Percentiles rank a stretch among this genome's conserved stretches.
Conservation (phyloP, 2,329 filamentous ascomycete genomes). For the Alternaria sp. region DNA sequence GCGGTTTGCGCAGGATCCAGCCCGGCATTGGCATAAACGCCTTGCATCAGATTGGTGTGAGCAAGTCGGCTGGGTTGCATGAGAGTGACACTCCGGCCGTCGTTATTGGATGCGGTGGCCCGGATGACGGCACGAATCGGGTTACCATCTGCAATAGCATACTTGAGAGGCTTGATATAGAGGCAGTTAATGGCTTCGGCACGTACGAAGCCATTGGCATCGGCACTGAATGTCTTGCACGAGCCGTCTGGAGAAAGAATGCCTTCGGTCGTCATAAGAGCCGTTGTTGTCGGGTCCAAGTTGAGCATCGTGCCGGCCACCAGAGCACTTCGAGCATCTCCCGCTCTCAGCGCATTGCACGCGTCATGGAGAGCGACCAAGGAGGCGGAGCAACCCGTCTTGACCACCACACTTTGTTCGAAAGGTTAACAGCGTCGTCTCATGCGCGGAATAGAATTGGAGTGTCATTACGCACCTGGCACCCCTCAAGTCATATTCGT, state of each 20-base stretch:
- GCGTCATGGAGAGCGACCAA: not conserved
- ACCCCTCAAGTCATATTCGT: slow-evolving; percentile 26
- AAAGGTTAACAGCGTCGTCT: slow-evolving; percentile 14
- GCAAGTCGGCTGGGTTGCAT: slow-evolving; percentile 53
- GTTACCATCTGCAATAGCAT: slow-evolving; percentile 43
- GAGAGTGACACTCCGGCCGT: slow-evolving; percentile 16
- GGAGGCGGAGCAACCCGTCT: not conserved
- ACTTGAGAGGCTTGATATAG: slow-evolving; percentile 39
- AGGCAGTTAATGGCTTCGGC: slow-evolving; percentile 41
- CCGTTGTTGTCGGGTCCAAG: slow-evolving; percentile 11
- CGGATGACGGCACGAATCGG: slow-evolving; percentile 46
- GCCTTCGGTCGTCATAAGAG: slow-evolving; percentile 25
- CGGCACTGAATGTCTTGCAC: slow-evolving; percentile 31
- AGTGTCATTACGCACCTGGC: slow-evolving; percentile 11
- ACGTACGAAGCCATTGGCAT: slow-evolving; percentile 35
- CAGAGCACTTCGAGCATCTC: slow-evolving; percentile 24
- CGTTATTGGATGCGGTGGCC: slow-evolving; percentile 25
- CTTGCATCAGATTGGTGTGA: slow-evolving; percentile 38
- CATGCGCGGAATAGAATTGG: too few relatives aligned
- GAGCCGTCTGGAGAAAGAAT: not conserved
- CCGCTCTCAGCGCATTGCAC: slow-evolving; percentile 10
- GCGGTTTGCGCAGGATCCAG: too few relatives aligned
- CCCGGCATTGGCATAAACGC: slow-evolving; percentile 14
- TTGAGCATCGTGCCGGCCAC: slow-evolving; percentile 32
- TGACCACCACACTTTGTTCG: not conserved